Evolutionary conservation across 148 eudicot genomes (phyloP).

Genomic region (Fagopyrum tataricum): DNA sequence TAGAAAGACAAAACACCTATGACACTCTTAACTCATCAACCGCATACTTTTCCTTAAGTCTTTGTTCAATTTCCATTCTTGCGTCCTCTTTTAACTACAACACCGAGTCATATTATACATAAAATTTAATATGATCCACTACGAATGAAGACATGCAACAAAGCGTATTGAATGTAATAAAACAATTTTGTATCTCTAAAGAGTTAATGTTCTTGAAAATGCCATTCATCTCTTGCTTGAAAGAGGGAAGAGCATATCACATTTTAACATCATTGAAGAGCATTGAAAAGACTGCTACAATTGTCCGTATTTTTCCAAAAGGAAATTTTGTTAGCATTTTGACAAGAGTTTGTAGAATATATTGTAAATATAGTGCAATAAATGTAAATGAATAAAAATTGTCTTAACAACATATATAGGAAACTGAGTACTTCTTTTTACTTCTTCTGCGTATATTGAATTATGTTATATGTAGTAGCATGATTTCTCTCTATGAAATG

Average conservation of each 20-base stretch:
- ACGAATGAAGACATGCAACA: background rate
- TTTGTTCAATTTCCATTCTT: constrained; percentile 51
- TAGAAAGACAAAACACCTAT: background rate
- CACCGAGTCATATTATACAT: background rate
- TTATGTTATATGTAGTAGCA: too few relatives aligned
- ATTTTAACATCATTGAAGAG: constrained; percentile 46
- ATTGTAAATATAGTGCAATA: too few relatives aligned
- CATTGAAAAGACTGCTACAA: constrained; percentile 39
- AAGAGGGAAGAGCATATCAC: constrained; percentile 31
- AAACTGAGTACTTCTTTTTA: too few relatives aligned
- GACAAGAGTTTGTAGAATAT: too few relatives aligned
- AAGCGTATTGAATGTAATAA: background rate
- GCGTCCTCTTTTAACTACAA: constrained; percentile 42
- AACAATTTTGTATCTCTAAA: constrained; percentile 35
- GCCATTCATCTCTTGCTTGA: constrained; percentile 40
- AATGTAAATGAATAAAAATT: too few relatives aligned
- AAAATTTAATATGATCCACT: background rate
- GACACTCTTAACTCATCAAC: background rate
- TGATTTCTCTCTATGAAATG: too few relatives aligned
- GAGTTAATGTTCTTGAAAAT: constrained; percentile 32
- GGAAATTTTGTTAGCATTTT: constrained; percentile 14
- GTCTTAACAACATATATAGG: too few relatives aligned
- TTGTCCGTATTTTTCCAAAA: constrained; percentile 30
- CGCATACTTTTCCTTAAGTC: constrained; percentile 35
- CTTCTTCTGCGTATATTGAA: too few relatives aligned